These are phyloP conservation scores for Alternaria conjuncta DNA, from an alignment of 2,329 filamentous ascomycete species.

Conservation along the genomic window DNA sequence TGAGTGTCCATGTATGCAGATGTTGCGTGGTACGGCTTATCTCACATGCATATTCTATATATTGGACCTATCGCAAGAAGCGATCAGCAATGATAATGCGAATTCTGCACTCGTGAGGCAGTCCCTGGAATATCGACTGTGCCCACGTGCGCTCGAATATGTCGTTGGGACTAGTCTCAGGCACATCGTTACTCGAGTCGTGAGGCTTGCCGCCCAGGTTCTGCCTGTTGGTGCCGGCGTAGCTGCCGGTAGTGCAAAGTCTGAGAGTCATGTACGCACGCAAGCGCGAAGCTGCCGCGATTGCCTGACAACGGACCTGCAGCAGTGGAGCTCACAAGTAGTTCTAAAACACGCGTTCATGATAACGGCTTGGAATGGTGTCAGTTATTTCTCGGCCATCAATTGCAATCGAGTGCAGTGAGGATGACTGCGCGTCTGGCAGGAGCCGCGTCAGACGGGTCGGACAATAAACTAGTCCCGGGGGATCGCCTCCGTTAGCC, in stretches of 20 bases:
- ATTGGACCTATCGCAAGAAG: not conserved
- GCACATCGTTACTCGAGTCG: not conserved
- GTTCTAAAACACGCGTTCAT: not conserved
- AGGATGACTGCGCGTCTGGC: not conserved
- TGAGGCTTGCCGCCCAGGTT: not conserved
- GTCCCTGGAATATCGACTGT: not conserved
- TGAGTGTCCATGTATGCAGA: not conserved
- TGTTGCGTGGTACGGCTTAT: not conserved
- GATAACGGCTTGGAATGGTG: not conserved
- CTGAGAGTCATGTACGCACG: conserved; percentile 7
- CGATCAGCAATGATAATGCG: not conserved
- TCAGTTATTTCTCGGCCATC: not conserved
- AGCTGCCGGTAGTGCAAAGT: not conserved
- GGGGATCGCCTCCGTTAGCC: conserved; percentile 1
- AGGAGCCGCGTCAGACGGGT: not conserved
- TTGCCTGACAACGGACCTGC: not conserved
- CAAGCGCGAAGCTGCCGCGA: not conserved
- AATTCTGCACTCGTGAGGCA: not conserved
- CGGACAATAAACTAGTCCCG: conserved; percentile 5
- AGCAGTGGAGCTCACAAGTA: not conserved
- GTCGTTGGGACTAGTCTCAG: not conserved
- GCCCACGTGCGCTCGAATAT: conserved; percentile 6
- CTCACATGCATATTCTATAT: not conserved
- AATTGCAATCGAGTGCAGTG: not conserved
- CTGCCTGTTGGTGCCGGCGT: not conserved